Conservation (phyloP, 371 early-diverging fungal species). For the Capillidium heterosporum region DNA sequence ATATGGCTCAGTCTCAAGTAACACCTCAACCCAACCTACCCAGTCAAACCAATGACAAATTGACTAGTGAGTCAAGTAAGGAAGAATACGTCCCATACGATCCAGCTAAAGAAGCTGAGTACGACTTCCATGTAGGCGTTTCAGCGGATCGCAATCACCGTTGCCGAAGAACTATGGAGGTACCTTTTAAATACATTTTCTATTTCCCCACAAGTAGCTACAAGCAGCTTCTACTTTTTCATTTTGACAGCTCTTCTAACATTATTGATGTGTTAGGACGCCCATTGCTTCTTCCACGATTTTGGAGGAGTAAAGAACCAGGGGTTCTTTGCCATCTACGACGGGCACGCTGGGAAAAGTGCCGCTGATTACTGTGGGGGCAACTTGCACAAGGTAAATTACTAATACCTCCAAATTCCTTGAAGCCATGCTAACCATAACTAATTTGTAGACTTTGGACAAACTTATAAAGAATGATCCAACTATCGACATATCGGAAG, state of each 20-base stretch:
- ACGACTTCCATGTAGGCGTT: constrained; percentile 43
- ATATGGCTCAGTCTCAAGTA: too few species aligned
- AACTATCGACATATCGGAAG: constrained; percentile 41
- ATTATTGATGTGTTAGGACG: constrained; percentile 32
- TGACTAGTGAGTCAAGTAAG: not conserved
- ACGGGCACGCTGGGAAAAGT: constrained; percentile 92
- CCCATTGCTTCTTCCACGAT: constrained; percentile 66
- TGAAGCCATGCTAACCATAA: not conserved
- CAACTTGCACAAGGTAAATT: constrained; percentile 58
- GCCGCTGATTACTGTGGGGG: constrained; percentile 93
- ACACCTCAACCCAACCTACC: too few species aligned
- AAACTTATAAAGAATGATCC: constrained; percentile 26
- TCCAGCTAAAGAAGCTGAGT: not conserved
- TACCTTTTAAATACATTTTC: constrained; percentile 9
- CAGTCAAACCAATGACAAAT: too few species aligned
- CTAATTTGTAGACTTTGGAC: constrained; percentile 29
- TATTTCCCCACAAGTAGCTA: constrained; percentile 3
- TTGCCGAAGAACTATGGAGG: constrained; percentile 92
- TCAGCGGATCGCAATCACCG: constrained; percentile 75
- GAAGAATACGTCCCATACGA: constrained; percentile 3
- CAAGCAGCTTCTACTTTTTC: constrained; percentile 10
- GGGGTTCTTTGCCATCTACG: constrained; percentile 89
- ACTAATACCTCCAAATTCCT: not conserved
- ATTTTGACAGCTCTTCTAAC: constrained; percentile 7
- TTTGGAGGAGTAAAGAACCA: constrained; percentile 61